These are phyloP conservation scores for Ogataea naganishii DNA, from an alignment of 805 yeast species.

Conservation along the genomic window DNA sequence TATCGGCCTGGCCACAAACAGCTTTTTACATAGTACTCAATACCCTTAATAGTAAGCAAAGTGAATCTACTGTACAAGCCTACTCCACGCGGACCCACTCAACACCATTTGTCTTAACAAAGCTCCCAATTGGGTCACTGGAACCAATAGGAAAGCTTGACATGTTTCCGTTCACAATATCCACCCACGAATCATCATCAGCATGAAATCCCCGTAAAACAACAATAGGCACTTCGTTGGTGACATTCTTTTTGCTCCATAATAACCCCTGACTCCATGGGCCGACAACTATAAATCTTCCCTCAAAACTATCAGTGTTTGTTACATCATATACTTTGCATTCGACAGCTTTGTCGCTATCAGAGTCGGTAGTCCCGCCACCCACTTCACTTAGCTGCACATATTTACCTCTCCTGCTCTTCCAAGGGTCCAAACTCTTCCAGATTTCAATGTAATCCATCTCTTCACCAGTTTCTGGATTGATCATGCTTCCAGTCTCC, in stretches of 20 bases:
- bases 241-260: constrained; percentile 20
- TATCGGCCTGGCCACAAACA: no score
- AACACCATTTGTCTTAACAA: constrained; percentile 1
- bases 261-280: constrained; percentile 45
- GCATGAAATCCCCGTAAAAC: constrained; percentile 11
- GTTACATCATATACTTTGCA: constrained; percentile 17
- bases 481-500: constrained; percentile 43
- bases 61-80: not conserved
- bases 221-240: constrained; percentile 12
- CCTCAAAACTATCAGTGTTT: constrained; percentile 21
- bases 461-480: constrained; percentile 30
- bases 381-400: constrained; percentile 3
- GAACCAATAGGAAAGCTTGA: constrained; percentile 3
- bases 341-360: constrained; percentile 5
- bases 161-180: no score
- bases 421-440: constrained; percentile 37
- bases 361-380: not conserved
- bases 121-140: not conserved
- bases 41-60: no score
- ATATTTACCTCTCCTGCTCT: constrained; percentile 19
- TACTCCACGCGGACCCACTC: constrained; percentile 4
- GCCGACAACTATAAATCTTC: constrained; percentile 39
- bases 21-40: no score
- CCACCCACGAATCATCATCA: constrained; percentile 5
- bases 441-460: constrained; percentile 43